Percentiles rank a stretch among this genome's conserved stretches.
Conservation (phyloP, 2,329 filamentous ascomycete species). For the Cercospora zeae-maydis region DNA sequence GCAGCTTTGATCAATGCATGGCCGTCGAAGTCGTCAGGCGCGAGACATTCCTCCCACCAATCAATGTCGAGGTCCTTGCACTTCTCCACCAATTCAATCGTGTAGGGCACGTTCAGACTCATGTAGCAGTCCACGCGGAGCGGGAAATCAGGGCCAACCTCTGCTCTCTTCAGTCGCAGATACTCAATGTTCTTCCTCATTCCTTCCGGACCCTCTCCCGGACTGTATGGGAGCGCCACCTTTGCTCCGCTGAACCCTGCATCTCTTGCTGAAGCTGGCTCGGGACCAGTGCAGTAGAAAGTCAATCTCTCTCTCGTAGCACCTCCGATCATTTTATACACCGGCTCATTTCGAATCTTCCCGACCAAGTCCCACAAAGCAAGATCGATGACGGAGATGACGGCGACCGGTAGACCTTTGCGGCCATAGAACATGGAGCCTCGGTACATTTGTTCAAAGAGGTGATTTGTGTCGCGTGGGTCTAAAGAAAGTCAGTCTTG, state of each 20-base stretch:
- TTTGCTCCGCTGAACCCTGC: slow-evolving; percentile 93
- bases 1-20: slow-evolving; percentile 87
- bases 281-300: slow-evolving; percentile 93
- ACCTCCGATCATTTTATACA: slow-evolving; percentile 90
- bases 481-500: slow-evolving; percentile 50
- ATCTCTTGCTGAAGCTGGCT: slow-evolving; percentile 71
- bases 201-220: slow-evolving; percentile 78
- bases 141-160: slow-evolving; percentile 84
- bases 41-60: slow-evolving; percentile 96
- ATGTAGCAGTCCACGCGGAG: slow-evolving; percentile 97
- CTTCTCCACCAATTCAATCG: slow-evolving; percentile 82
- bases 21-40: slow-evolving; percentile 87
- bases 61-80: slow-evolving; percentile 83
- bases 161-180: slow-evolving; percentile 76
- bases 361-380: slow-evolving; percentile 90
- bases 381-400: slow-evolving; percentile 91
- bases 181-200: slow-evolving; percentile 88
- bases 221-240: slow-evolving; percentile 83
- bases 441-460: slow-evolving; percentile 97
- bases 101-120: slow-evolving; percentile 89
- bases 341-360: slow-evolving; percentile 86
- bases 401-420: slow-evolving; percentile 83
- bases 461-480: slow-evolving; percentile 81
- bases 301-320: slow-evolving; percentile 77
- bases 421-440: slow-evolving; percentile 95